phyloP scores from a whole-genome alignment of 345 rosid species.

The Eucalyptus cloeziana region DNA sequence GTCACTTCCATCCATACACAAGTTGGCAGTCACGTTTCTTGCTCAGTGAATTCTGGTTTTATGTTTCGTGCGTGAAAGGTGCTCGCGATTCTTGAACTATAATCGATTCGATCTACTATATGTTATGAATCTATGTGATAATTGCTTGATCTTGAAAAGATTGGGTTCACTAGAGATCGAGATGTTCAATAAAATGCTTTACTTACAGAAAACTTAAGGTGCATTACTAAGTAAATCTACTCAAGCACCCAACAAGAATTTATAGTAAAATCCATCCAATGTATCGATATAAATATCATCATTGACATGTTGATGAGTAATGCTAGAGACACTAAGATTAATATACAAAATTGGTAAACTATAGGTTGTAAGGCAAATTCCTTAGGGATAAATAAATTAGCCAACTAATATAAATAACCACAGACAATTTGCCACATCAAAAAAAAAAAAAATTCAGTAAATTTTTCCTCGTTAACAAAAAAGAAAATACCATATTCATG shows the following conservation, averaged over 20 bases:
- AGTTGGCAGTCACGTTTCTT: neutral
- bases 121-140: neutral
- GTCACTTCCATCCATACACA: neutral
- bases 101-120: rapidly evolving
- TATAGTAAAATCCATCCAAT: too few species aligned
- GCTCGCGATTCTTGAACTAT: neutral
- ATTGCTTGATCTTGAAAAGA: rapidly evolving
- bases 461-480: rapidly evolving
- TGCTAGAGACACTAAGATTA: neutral
- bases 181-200: neutral
- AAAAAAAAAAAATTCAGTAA: neutral
- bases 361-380: too few species aligned
- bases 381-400: too few species aligned
- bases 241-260: neutral
- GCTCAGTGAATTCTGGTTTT: neutral
- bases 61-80: neutral
- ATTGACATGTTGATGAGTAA: neutral
- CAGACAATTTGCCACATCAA: neutral
- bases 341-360: too few species aligned
- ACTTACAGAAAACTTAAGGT: too few species aligned
- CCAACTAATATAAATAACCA: rapidly evolving
- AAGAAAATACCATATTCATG: neutral
- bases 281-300: too few species aligned
- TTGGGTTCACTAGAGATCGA: neutral
- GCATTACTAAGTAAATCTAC: neutral